Evolutionary conservation across 176 grass and related monocot genomes (phyloP).

Genomic region (Oryza glaberrima): DNA sequence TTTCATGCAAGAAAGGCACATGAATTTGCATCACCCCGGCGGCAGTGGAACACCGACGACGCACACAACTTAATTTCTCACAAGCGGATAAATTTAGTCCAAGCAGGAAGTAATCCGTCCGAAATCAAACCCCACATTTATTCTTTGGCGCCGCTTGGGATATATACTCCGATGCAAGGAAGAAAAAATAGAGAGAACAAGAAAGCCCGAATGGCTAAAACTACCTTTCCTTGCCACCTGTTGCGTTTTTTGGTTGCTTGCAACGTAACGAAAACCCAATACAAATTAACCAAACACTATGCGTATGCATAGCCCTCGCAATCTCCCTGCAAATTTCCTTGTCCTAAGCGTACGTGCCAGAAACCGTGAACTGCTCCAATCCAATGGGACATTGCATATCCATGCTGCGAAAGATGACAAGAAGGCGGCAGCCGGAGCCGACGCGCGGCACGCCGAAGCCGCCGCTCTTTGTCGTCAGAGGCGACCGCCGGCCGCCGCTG

Average conservation of each 20-base stretch:
- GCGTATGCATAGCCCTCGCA: too few species aligned
- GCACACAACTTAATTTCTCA: too few species aligned
- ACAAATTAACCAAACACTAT: not conserved
- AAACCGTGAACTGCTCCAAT: not conserved
- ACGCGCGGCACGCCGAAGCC: constrained; percentile 5
- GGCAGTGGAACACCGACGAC: not conserved
- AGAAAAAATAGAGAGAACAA: not conserved
- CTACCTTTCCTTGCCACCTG: constrained; percentile 34
- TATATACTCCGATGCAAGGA: constrained; percentile 33
- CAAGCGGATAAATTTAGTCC: too few species aligned
- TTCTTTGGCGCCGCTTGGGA: not conserved
- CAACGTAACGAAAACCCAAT: constrained; percentile 35
- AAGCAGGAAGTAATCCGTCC: not conserved
- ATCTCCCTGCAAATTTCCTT: not conserved
- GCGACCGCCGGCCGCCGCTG: not conserved
- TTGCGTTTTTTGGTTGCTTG: constrained; percentile 8
- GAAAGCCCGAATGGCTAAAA: constrained; percentile 3
- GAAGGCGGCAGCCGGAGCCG: constrained; percentile 5
- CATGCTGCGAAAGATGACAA: constrained; percentile 19
- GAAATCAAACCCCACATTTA: not conserved
- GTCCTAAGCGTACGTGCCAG: not conserved
- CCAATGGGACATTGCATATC: constrained; percentile 53
- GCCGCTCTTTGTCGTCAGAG: constrained; percentile 43
- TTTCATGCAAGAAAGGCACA: constrained; percentile 32
- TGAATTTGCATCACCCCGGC: not conserved